These are phyloP conservation scores for Trichosporon ovoides DNA, from an alignment of 1,284 basidiomycete species.

Conservation along the genomic window DNA sequence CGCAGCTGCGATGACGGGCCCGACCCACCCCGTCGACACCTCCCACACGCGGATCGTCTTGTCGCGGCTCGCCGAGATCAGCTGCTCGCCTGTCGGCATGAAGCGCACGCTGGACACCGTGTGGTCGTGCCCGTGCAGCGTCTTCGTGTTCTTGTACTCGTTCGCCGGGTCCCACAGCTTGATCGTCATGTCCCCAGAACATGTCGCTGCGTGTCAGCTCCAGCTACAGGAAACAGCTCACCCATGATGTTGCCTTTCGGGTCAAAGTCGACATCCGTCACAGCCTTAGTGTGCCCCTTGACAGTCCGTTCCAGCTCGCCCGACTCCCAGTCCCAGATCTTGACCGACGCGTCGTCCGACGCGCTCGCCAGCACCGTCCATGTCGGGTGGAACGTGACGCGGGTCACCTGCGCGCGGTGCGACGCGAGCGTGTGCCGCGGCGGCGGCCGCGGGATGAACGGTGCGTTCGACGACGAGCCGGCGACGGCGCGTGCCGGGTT, in stretches of 20 bases:
- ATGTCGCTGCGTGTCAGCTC: slow-evolving; percentile 60
- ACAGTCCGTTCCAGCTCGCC: slow-evolving; percentile 86
- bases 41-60: slow-evolving; percentile 81
- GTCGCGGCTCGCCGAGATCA: slow-evolving; percentile 81
- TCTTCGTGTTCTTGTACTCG: slow-evolving; percentile 82
- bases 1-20: too few relatives aligned
- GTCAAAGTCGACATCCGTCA: slow-evolving; percentile 83
- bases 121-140: slow-evolving; percentile 84
- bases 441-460: slow-evolving; percentile 74
- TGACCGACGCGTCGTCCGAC: slow-evolving; percentile 80
- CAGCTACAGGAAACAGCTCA: slow-evolving; percentile 44
- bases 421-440: slow-evolving; percentile 72
- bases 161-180: slow-evolving; percentile 87
- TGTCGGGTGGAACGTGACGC: slow-evolving; percentile 78
- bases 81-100: slow-evolving; percentile 72
- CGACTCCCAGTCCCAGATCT: slow-evolving; percentile 94
- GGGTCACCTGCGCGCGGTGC: slow-evolving; percentile 69
- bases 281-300: slow-evolving; percentile 85
- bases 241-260: slow-evolving; percentile 73
- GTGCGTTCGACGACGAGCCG: slow-evolving; percentile 57
- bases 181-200: slow-evolving; percentile 81
- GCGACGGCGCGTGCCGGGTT: slow-evolving; percentile 46
- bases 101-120: slow-evolving; percentile 79
- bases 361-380: slow-evolving; percentile 78
- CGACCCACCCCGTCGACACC: slow-evolving; percentile 67